Evolutionary conservation across 768 basidiomycete species (phyloP).

Genomic region (Asterophora lycoperdoides): DNA sequence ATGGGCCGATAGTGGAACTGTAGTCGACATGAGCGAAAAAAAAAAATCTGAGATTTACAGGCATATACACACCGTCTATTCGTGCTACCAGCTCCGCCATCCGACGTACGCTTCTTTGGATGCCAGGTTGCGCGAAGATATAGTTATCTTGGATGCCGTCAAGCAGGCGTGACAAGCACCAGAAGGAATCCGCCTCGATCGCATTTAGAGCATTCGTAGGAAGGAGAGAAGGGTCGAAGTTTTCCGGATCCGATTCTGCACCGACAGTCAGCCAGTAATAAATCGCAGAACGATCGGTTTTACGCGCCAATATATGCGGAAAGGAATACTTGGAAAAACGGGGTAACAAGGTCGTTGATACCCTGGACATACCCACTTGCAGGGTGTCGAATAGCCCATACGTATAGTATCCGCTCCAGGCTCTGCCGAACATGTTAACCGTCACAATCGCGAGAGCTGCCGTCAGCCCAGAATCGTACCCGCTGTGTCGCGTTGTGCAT

Average conservation of each 20-base stretch:
- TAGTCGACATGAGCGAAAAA: background rate
- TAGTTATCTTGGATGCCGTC: constrained; percentile 99
- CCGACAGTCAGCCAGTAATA: constrained; percentile 7
- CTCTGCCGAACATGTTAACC: constrained; percentile 47
- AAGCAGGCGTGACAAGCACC: constrained; percentile 92
- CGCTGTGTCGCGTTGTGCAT: constrained; percentile 86
- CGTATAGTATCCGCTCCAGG: constrained; percentile 92
- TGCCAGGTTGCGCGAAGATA: constrained; percentile 94
- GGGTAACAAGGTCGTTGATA: constrained; percentile 96
- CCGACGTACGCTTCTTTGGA: constrained; percentile 86
- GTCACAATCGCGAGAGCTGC: constrained; percentile 1
- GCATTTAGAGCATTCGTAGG: constrained; percentile 71
- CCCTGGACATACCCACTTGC: constrained; percentile 99
- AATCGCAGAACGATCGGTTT: background rate
- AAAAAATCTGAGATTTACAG: background rate
- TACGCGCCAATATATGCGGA: constrained; percentile 85
- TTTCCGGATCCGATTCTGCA: constrained; percentile 85
- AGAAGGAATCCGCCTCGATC: constrained; percentile 95
- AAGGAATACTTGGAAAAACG: constrained; percentile 97
- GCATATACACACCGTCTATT: constrained; percentile 63
- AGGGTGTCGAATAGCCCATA: constrained; percentile 98
- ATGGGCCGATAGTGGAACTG: constrained; percentile 85
- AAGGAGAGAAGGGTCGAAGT: constrained; percentile 76
- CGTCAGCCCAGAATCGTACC: constrained; percentile 40
- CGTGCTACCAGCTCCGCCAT: constrained; percentile 93